These are phyloP conservation scores for Eucalyptus leucophloia DNA, from an alignment of 345 rosid species.

Conservation along the genomic window DNA sequence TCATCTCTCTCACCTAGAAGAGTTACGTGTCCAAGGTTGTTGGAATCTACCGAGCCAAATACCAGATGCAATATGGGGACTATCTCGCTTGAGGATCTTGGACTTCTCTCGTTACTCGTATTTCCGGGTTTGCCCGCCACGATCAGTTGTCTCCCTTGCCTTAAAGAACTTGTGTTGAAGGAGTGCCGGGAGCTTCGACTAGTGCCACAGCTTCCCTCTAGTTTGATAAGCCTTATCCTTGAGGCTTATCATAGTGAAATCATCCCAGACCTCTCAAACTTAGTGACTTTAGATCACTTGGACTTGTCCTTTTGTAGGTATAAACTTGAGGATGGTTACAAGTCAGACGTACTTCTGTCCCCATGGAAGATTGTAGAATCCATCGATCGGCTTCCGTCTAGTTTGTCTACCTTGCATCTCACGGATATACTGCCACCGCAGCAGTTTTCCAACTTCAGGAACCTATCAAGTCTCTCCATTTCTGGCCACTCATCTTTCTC, in stretches of 20 bases:
- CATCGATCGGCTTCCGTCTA: background rate
- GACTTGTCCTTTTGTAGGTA: background rate
- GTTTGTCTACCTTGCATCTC: background rate
- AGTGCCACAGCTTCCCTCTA: background rate
- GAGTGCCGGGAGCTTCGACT: rapidly evolving
- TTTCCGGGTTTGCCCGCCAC: rapidly evolving
- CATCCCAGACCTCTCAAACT: background rate
- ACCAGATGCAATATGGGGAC: too few relatives aligned
- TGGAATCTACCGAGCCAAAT: rapidly evolving
- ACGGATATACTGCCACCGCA: background rate
- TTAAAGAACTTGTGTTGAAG: background rate
- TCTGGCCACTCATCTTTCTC: too few relatives aligned
- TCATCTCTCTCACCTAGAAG: too few relatives aligned
- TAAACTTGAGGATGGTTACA: rapidly evolving
- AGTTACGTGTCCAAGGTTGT: too few relatives aligned
- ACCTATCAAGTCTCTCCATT: background rate
- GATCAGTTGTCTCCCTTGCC: rapidly evolving
- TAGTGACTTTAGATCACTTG: background rate
- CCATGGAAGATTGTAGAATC: background rate
- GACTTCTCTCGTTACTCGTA: too few relatives aligned
- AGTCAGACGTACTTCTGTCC: background rate
- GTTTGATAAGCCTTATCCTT: background rate
- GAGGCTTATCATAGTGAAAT: background rate
- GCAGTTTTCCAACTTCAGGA: background rate
- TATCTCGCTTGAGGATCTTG: too few relatives aligned